Conservation (phyloP, 495 filamentous ascomycete genomes). For the Aspergillus diversus region DNA sequence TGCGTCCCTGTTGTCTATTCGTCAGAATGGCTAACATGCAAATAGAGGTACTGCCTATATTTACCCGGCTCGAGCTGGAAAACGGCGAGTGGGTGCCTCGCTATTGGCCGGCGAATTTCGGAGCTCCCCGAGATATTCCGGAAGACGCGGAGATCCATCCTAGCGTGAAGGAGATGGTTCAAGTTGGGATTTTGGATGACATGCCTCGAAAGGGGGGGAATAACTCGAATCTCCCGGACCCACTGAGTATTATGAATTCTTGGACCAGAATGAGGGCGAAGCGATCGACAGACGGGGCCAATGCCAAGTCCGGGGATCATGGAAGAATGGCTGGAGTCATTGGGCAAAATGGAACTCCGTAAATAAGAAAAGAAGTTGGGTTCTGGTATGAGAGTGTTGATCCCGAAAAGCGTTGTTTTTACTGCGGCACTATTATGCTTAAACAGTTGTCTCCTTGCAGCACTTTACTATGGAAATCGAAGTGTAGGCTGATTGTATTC, state of each 20-base stretch:
- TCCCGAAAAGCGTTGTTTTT: no score
- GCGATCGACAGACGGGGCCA: no score
- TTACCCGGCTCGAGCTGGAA: constrained; percentile 34
- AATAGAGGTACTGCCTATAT: constrained; percentile 36
- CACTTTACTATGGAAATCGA: no score
- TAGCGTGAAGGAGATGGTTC: constrained; percentile 19
- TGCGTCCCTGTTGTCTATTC: background rate
- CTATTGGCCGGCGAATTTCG: constrained; percentile 20
- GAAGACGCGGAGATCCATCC: constrained; percentile 19
- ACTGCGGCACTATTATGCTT: no score
- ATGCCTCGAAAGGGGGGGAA: constrained; percentile 17
- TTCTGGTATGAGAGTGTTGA: no score
- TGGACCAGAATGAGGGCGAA: background rate
- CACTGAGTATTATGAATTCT: background rate
- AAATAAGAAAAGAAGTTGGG: no score
- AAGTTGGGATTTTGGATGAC: constrained; percentile 9
- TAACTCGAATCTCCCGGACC: constrained; percentile 10
- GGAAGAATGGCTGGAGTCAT: no score
- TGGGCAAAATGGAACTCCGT: no score
- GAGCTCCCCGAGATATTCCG: constrained; percentile 14
- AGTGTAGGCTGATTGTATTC: no score
- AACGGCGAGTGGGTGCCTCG: constrained; percentile 30
- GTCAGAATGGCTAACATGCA: background rate
- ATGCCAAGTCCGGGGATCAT: no score
- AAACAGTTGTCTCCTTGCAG: no score